Percentiles rank a stretch among this genome's conserved stretches.
These are phyloP conservation scores for Friedmanniomyces simplex DNA, from an alignment of 495 filamentous ascomycete species.

Conservation along the genomic window DNA sequence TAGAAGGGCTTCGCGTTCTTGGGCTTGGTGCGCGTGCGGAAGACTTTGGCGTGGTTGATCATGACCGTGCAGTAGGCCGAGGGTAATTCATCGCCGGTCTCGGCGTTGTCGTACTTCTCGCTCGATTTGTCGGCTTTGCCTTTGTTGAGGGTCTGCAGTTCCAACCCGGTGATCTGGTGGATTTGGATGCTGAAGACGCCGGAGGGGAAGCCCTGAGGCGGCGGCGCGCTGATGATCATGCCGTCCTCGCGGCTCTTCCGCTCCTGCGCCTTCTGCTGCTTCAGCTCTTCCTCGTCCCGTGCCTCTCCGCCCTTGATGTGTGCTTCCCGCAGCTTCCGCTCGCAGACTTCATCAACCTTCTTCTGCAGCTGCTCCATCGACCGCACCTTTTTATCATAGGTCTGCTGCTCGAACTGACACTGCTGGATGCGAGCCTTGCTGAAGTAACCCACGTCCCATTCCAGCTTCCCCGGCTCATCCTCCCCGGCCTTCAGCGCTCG, in stretches of 20 bases:
- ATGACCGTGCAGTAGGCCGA: conserved; percentile 61
- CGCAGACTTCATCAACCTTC: conserved; percentile 40
- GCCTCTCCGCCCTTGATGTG: conserved; percentile 35
- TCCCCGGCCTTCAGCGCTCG: conserved; percentile 49
- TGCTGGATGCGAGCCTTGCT: conserved; percentile 49
- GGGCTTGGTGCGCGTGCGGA: conserved; percentile 60
- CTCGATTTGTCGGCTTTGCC: conserved; percentile 34
- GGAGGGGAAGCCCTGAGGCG: conserved; percentile 43
- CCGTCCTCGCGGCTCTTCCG: conserved; percentile 34
- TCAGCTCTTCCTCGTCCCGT: conserved; percentile 37
- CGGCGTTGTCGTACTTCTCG: conserved; percentile 45
- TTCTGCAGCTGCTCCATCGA: conserved; percentile 43
- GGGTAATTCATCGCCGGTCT: conserved; percentile 51
- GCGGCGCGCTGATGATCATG: conserved; percentile 50
- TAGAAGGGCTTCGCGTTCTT: conserved; percentile 70
- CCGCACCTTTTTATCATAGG: conserved; percentile 40
- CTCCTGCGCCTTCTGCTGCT: conserved; percentile 55
- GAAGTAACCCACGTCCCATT: conserved; percentile 63
- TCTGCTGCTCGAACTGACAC: conserved; percentile 45
- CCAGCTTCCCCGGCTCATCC: conserved; percentile 56
- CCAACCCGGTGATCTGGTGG: conserved; percentile 61
- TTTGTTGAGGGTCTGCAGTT: conserved; percentile 45
- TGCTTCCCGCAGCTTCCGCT: conserved; percentile 53
- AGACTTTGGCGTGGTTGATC: conserved; percentile 59
- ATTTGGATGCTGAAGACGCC: conserved; percentile 61